Base-by-base conservation (phyloP, 345 rosid genomes). In the Murraya koenigii region DNA sequence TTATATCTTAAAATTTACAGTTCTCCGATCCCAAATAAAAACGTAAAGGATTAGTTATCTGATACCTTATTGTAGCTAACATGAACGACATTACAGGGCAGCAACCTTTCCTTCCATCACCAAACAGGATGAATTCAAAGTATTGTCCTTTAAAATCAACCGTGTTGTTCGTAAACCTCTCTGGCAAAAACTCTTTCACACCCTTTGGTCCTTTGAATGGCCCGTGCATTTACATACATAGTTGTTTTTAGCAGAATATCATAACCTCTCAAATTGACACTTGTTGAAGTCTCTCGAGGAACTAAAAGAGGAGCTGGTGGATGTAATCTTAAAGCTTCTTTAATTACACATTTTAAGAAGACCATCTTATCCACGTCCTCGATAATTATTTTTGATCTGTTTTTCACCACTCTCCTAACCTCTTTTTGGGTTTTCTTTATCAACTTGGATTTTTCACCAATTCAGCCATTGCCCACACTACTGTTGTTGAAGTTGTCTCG, bases 201-300 rank as follows among this genome's bases (percentile, higher is more conserved):
- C 1, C 8, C 36, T 36, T 11, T 78, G 81, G 35, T 79, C 78
- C 78, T 74, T 1, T 79, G 81, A 32, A 79, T 79, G 35, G 69
- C 78, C 77, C 77, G 74, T 10, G 49, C 75, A 26, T 78, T 71
- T 8, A 70, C 41, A 1, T 61, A 35, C 11, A 78, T 75, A 23
- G 3, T 47, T 4, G 54, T 49, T 17, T 17, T 67, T 59, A 14
- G 55, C 23, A 66, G 81, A 74, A 79, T 69, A 35, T 66, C 72
- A 36, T 28, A 76, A 8, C 79, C 72, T 4, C 14, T 7, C n/a
- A 60, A 8, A 1, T 58, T 69, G 25, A 2, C 7, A 13, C 8
- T 14, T 6, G 7, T 11, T 33, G 36, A 20, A 25, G 79, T 58
- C 20, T 20, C 74, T 56, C 66, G 11, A 39, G 67, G 65, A 17